Base-by-base conservation (phyloP, 352 stramenopile species). In the Globisporangium solare region DNA sequence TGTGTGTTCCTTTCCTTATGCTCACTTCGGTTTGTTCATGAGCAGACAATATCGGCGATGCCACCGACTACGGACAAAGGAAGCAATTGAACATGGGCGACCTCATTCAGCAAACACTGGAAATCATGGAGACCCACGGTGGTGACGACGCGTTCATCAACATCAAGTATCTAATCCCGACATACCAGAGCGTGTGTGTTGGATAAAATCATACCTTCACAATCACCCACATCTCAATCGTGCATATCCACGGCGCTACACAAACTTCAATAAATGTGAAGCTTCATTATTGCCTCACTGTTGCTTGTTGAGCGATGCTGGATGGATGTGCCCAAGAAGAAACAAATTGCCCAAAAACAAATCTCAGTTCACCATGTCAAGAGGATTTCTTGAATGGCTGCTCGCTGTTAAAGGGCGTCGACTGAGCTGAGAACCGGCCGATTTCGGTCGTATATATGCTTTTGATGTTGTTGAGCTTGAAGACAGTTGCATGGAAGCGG, bases 131-230 rank as follows among this genome's bases (percentile, higher is more conserved):
- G 70, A 86, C 90, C 6, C 89, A 98, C 57, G 96, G 96, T 31
- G 96, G 96, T 17, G 89, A 98, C 64, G 91, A 99, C 68, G 96
- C 96, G 4, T 99, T 99, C 70, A 98, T 99, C 69, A 99, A 99
- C 76, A 98, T 99, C 71, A 99, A 99, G 65, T 99, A 98, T 63
- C 86, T 99, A 56, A 75, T 98, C 21, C 96, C 96, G 3, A 97
- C 95, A 1, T 99, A 98, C 74, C 91, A 98, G 71, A 97, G 89
- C 64, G 88, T 94, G 10, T 94, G 83, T 40, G 76, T 92, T 11
- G 80, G 81, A 45, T 94, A 27, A 27, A 61, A 59, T 7, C 7
- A 2, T 7, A 4, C 12, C n/a, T 5, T 2, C 17, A n/a, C 18
- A 49, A 21, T 41, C n/a, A 22, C 46, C 24, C 42, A 15, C 32